Conservation (phyloP, 2,329 filamentous ascomycete genomes). For the Sporothrix inflata region DNA sequence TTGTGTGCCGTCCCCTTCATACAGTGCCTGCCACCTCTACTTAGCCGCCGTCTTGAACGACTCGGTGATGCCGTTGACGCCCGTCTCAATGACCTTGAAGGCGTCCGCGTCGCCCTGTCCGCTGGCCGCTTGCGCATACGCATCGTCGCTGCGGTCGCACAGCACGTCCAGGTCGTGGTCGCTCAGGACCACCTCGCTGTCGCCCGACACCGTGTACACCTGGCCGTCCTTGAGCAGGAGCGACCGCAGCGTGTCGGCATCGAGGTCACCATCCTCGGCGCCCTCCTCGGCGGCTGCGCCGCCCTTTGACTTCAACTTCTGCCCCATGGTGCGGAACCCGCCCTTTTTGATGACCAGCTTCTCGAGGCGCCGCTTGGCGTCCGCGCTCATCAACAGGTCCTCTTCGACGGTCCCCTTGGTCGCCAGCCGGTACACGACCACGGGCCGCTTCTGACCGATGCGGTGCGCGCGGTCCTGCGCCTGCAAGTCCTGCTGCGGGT, state of each 20-base stretch:
- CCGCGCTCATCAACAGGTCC: slow-evolving; percentile 79
- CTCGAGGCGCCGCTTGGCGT: slow-evolving; percentile 88
- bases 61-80: slow-evolving; percentile 52
- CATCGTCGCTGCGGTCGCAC: slow-evolving; percentile 71
- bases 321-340: slow-evolving; percentile 71
- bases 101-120: slow-evolving; percentile 72
- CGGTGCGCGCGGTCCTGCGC: slow-evolving; percentile 94
- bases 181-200: slow-evolving; percentile 66
- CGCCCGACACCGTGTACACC: slow-evolving; percentile 61
- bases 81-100: slow-evolving; percentile 83
- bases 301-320: slow-evolving; percentile 56
- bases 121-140: slow-evolving; percentile 72
- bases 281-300: neutral
- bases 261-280: slow-evolving; percentile 51
- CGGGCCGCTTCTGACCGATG: slow-evolving; percentile 89
- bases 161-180: slow-evolving; percentile 76
- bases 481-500: slow-evolving; percentile 95
- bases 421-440: slow-evolving; percentile 90
- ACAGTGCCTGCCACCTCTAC: neutral
- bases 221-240: slow-evolving; percentile 73
- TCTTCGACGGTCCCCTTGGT: slow-evolving; percentile 94
- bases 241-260: slow-evolving; percentile 63
- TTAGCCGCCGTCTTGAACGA: slow-evolving; percentile 26
- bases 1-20: neutral
- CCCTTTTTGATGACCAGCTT: slow-evolving; percentile 96